phyloP scores from a whole-genome alignment of 805 yeast genomes.

The Cyberlindnera saturnus region DNA sequence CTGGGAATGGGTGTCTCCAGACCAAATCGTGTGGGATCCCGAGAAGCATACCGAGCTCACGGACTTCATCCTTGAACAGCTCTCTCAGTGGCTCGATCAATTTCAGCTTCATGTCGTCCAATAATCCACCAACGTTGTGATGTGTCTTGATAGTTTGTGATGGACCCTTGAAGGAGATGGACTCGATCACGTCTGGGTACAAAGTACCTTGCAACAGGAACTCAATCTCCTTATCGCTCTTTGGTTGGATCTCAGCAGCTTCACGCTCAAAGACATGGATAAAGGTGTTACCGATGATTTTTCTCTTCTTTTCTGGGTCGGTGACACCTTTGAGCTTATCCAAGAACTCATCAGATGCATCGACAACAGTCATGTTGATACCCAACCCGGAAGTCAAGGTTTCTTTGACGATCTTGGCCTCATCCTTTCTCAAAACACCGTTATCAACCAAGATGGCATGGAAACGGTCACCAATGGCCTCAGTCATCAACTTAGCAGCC shows the following conservation, averaged over 20 bases:
- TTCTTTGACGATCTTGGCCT: conserved; percentile 81
- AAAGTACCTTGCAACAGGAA: conserved; percentile 93
- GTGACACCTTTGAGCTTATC: conserved; percentile 85
- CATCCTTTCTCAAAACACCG: conserved; percentile 95
- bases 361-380: conserved; percentile 89
- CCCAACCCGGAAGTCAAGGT: conserved; percentile 91
- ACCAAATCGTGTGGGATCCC: conserved; percentile 96
- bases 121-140: conserved; percentile 96
- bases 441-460: conserved; percentile 97
- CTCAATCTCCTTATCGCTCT: conserved; percentile 85
- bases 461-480: conserved; percentile 97
- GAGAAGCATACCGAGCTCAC: conserved; percentile 88
- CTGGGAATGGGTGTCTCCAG: conserved; percentile 99
- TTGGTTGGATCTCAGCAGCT: conserved; percentile 87
- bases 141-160: conserved; percentile 99
- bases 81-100: conserved; percentile 98
- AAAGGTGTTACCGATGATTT: conserved; percentile 96
- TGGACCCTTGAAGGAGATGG: conserved; percentile 98
- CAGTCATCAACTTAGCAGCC: conserved; percentile 96
- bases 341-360: conserved; percentile 88
- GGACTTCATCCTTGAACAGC: conserved; percentile 97
- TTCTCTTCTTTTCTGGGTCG: conserved; percentile 98
- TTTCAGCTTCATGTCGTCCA: conserved; percentile 97
- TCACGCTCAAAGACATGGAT: conserved; percentile 95
- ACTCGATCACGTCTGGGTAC: conserved; percentile 98